These are phyloP conservation scores for Vitis labrusca DNA, from an alignment of 164 flowering plant genomes.

Conservation along the genomic window DNA sequence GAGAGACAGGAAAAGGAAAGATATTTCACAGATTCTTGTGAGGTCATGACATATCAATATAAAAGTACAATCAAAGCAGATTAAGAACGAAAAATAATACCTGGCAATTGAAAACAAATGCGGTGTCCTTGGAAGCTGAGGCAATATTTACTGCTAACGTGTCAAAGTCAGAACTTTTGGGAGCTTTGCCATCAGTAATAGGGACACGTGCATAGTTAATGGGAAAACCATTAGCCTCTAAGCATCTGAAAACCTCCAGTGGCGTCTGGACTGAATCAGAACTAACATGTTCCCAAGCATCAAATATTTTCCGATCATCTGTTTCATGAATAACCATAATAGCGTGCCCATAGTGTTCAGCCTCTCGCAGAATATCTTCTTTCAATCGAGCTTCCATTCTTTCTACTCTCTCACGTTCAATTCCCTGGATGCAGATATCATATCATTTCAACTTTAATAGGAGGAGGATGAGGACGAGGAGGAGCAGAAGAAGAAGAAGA, in stretches of 20 bases:
- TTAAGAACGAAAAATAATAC: conserved; percentile 27
- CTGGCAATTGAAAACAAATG: conserved; percentile 97
- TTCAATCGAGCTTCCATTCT: conserved; percentile 92
- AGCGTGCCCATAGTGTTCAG: conserved; percentile 75
- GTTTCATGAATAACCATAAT: conserved; percentile 98
- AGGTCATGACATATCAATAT: background rate
- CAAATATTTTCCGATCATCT: conserved; percentile 80
- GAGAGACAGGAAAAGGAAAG: background rate
- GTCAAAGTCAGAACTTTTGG: conserved; percentile 94
- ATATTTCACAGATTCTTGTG: background rate
- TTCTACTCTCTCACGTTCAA: conserved; percentile 90
- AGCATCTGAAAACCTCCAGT: conserved; percentile 74
- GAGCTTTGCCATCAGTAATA: conserved; percentile 98
- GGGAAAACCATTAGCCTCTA: conserved; percentile 80
- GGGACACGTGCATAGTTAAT: conserved; percentile 96
- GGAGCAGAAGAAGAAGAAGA: too few species aligned
- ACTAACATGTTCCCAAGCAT: conserved; percentile 89
- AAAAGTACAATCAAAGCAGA: conserved; percentile 1
- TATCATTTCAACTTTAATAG: background rate
- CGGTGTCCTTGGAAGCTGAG: conserved; percentile 80
- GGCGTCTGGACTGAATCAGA: conserved; percentile 76
- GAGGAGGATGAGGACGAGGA: too few species aligned
- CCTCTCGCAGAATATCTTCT: conserved; percentile 87
- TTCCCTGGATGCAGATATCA: conserved; percentile 56
- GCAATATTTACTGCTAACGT: conserved; percentile 72